phyloP scores from a whole-genome alignment of 257 asterid species.

The Gentiana dahurica region DNA sequence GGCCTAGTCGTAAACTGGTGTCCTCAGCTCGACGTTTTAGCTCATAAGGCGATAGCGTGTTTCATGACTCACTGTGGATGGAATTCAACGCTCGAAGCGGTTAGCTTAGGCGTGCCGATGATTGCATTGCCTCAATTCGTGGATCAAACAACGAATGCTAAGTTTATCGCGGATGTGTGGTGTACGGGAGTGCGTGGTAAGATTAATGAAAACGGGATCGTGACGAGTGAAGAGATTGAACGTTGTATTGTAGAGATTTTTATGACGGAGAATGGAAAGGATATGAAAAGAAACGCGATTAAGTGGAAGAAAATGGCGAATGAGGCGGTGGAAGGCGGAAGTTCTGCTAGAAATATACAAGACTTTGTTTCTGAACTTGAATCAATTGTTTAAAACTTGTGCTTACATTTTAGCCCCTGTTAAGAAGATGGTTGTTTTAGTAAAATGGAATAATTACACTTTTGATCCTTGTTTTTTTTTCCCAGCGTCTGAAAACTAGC shows the following conservation, averaged over 20 bases:
- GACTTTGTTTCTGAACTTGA: slow-evolving; percentile 20
- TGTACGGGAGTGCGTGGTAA: slow-evolving; percentile 11
- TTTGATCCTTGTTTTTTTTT: no score
- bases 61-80: slow-evolving; percentile 25
- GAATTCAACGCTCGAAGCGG: slow-evolving; percentile 20
- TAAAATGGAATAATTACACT: no score
- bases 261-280: slow-evolving; percentile 9
- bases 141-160: slow-evolving; percentile 20
- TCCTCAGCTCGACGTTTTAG: slow-evolving; percentile 20
- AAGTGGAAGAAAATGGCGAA: slow-evolving; percentile 10
- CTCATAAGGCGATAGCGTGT: slow-evolving; percentile 13
- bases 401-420: no score
- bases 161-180: slow-evolving; percentile 20
- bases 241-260: slow-evolving; percentile 7
- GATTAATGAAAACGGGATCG: slow-evolving; percentile 1
- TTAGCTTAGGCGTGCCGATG: slow-evolving; percentile 17
- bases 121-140: slow-evolving; percentile 9
- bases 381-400: neutral
- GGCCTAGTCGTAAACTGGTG: slow-evolving; percentile 22
- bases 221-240: slow-evolving; percentile 15
- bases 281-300: slow-evolving; percentile 3
- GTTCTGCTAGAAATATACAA: slow-evolving; percentile 19
- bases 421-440: no score
- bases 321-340: slow-evolving; percentile 29
- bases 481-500: no score